Percentiles rank a stretch among this genome's conserved stretches.
Conservation (phyloP, 805 yeast genomes). For the Kuraishia piskuri region DNA sequence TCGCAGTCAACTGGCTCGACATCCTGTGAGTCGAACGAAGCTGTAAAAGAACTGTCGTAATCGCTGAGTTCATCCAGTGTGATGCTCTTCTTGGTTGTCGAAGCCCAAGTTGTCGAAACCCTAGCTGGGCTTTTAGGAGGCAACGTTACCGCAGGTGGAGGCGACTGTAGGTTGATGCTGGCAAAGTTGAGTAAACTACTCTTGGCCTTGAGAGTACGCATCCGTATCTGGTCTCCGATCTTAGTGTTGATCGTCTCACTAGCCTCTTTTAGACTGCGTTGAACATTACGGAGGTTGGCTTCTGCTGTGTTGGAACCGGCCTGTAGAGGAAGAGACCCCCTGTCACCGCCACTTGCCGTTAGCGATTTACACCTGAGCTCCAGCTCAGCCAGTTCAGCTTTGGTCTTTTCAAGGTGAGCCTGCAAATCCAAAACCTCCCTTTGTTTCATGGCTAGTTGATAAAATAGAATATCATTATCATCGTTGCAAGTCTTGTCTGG, state of each 20-base stretch:
- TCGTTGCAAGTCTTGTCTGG: neutral
- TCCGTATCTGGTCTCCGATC: neutral
- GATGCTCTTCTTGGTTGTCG: neutral
- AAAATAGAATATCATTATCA: constrained; percentile 18
- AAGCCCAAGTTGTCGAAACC: neutral
- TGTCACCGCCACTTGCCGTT: neutral
- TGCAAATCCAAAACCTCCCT: constrained; percentile 41
- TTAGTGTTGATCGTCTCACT: neutral
- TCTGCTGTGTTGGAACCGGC: neutral
- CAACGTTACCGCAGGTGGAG: neutral
- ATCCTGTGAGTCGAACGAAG: neutral
- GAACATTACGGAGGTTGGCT: neutral
- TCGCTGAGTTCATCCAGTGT: neutral
- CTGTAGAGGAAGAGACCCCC: neutral
- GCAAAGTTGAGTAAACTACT: neutral
- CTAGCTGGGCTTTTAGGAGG: neutral
- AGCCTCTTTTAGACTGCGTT: neutral
- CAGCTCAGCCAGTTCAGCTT: constrained; percentile 26
- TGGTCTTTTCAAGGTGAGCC: constrained; percentile 30
- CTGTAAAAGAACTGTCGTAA: neutral
- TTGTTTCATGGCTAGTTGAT: constrained; percentile 41
- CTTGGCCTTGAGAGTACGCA: neutral
- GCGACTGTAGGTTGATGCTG: neutral
- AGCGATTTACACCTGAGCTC: constrained; percentile 21
- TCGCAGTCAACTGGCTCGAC: neutral